These are phyloP conservation scores for Prunus fruticosa DNA, from an alignment of 306 rosid genomes.

Conservation along the genomic window DNA sequence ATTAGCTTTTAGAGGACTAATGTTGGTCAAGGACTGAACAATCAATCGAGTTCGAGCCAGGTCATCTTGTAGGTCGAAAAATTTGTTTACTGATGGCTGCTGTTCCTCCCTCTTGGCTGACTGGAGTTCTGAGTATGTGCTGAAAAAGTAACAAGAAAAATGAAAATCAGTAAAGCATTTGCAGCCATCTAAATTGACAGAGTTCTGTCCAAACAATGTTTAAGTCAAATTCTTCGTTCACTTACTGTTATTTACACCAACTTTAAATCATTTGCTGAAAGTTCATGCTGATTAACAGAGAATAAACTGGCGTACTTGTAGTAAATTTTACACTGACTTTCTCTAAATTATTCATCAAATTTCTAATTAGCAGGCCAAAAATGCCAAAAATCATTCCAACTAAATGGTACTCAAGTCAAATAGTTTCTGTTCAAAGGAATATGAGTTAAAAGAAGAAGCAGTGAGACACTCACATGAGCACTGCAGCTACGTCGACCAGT, in stretches of 20 bases:
- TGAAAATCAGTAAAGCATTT: background rate
- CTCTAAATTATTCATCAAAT: background rate
- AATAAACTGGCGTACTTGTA: background rate
- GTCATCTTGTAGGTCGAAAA: slow-evolving; percentile 26
- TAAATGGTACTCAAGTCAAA: background rate
- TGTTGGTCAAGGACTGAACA: slow-evolving; percentile 19
- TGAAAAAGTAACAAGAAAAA: background rate
- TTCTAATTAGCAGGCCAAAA: background rate
- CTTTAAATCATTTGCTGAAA: background rate
- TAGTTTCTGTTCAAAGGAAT: background rate
- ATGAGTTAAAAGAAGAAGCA: background rate
- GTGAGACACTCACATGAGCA: slow-evolving; percentile 23
- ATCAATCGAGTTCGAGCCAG: slow-evolving; percentile 10
- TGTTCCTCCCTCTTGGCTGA: slow-evolving; percentile 22
- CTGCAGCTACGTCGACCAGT: slow-evolving; percentile 11
- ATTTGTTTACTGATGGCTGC: slow-evolving; percentile 18
- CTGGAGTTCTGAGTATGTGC: slow-evolving; percentile 29
- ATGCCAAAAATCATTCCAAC: background rate
- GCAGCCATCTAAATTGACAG: background rate
- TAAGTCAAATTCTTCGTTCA: background rate
- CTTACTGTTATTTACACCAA: background rate
- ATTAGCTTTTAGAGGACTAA: slow-evolving; percentile 13
- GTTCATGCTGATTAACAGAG: background rate
- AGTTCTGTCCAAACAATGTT: background rate
- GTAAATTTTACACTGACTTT: background rate